Percentiles rank a stretch among this genome's conserved stretches.
Conservation (phyloP, 1,284 basidiomycete species). For the Cystobasidium pallidum region DNA sequence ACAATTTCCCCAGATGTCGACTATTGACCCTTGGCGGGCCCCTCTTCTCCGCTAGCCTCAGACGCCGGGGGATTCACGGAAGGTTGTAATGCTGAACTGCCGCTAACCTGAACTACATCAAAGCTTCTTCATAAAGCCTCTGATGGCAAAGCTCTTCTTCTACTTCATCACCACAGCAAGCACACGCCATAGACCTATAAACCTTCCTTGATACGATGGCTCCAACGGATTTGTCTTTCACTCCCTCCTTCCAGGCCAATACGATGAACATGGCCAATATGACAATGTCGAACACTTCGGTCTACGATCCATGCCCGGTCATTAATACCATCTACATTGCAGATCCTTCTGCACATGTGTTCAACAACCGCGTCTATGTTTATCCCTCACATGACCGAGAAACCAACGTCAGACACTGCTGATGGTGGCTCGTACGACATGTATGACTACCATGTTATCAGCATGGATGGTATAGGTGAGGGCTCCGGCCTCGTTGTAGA, state of each 20-base stretch:
- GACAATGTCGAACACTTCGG: constrained; percentile 12
- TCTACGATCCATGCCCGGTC: constrained; percentile 31
- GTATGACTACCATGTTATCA: constrained; percentile 55
- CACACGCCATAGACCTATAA: too few relatives aligned
- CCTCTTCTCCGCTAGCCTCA: neutral
- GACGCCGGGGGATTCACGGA: neutral
- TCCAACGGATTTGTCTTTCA: neutral
- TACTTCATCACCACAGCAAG: neutral
- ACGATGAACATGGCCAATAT: constrained; percentile 3
- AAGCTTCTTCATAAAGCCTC: neutral
- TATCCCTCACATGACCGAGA: constrained; percentile 55
- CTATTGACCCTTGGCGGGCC: neutral
- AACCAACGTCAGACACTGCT: constrained; percentile 54
- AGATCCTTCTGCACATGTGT: constrained; percentile 55
- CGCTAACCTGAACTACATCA: neutral
- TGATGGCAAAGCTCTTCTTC: neutral
- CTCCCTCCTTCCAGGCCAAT: constrained; percentile 4
- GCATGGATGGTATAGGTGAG: constrained; percentile 50
- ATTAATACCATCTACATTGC: constrained; percentile 55
- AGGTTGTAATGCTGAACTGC: neutral
- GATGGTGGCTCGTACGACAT: constrained; percentile 55
- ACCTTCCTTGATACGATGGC: neutral
- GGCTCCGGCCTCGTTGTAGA: constrained; percentile 51
- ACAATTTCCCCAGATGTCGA: neutral
- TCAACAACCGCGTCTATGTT: constrained; percentile 53